phyloP scores from a whole-genome alignment of 345 rosid genomes.

The Noccaea bulbosa region DNA sequence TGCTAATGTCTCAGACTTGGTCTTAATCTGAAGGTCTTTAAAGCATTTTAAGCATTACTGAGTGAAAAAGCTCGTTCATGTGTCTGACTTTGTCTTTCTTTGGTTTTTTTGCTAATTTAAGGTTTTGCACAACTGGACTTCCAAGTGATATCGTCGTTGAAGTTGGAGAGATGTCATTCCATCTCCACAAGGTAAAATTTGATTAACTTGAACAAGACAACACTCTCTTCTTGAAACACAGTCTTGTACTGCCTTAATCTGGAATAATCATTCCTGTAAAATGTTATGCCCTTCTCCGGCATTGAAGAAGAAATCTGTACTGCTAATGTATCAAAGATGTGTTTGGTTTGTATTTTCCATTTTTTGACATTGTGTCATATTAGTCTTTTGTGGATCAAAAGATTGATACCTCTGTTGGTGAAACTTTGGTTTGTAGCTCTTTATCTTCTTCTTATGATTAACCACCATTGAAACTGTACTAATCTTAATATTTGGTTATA shows the following conservation, averaged over 20 bases:
- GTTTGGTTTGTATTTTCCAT: background rate
- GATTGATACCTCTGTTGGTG: background rate
- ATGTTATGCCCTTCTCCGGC: conserved; percentile 8
- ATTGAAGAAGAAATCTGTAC: background rate
- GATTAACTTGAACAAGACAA: conserved; percentile 5
- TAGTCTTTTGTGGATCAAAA: background rate
- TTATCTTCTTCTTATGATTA: background rate
- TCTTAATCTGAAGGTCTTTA: conserved; percentile 20
- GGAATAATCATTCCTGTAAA: background rate
- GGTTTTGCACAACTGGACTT: conserved; percentile 98
- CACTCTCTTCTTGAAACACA: conserved; percentile 19
- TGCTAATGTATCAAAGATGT: conserved; percentile 9
- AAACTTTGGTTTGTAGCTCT: conserved; percentile 3
- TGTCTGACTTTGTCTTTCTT: conserved; percentile 26
- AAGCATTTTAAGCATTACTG: conserved; percentile 1
- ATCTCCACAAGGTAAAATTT: conserved; percentile 91
- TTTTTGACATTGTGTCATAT: background rate
- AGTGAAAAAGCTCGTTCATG: conserved; percentile 20
- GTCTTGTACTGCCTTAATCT: background rate
- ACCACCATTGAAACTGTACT: conserved; percentile 1
- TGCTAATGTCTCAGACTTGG: conserved; percentile 21
- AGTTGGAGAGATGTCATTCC: conserved; percentile 94
- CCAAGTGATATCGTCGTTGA: conserved; percentile 89
- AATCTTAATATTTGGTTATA: background rate
- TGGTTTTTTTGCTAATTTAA: conserved; percentile 31